Evolutionary conservation across 106 monocot species (phyloP), one percentile per base, ranked within the genome.

Genomic region (Platanthera zijinensis): DNA sequence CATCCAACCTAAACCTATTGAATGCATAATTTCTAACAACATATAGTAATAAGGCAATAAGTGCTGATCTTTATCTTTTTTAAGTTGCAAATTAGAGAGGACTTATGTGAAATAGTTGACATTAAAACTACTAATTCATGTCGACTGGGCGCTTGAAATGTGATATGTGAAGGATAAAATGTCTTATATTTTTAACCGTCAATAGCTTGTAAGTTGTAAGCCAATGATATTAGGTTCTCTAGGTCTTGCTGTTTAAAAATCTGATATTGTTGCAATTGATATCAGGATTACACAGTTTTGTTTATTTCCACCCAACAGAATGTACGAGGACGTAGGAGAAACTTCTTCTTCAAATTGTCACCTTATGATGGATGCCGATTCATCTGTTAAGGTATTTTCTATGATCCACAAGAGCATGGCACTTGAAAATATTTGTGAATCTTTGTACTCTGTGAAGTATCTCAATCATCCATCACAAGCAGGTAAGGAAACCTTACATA

Each of bases 401-500:
- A 17, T 46, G 7, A 67, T 30, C 25, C 67, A 3, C 25, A 67
- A 11, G 6, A 30, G 39, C 39, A 67, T 39, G 67, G 25, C 7
- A 13, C 67, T 39, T 30, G 10, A 11, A 8, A 30, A 25, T 28
- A 8, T 25, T 9, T 66, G 21, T 66, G 39, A 39, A 12, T 30
- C 39, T 67, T 32, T 67, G 30, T 39, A 12, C 32, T 11, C 4
- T 46, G 5, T 17, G 13, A 28, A 71, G 13, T 17, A 14, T 14
- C 45, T 14, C 6, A 71, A 71, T 71, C 14, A 17, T 71, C 11
- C 45, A 48, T 48, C 4, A 15, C n/a, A 3, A 71, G 74, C 80
- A 80, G 80, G 74, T 68, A 28, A 80, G 80, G 74, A 80, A 80
- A 53, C 80, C 80, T 52, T 80, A 80, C 53, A 80, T 61, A 45